Evolutionary conservation across 768 basidiomycete species (phyloP).

Genomic region (Leccinum olivaceopallidum): DNA sequence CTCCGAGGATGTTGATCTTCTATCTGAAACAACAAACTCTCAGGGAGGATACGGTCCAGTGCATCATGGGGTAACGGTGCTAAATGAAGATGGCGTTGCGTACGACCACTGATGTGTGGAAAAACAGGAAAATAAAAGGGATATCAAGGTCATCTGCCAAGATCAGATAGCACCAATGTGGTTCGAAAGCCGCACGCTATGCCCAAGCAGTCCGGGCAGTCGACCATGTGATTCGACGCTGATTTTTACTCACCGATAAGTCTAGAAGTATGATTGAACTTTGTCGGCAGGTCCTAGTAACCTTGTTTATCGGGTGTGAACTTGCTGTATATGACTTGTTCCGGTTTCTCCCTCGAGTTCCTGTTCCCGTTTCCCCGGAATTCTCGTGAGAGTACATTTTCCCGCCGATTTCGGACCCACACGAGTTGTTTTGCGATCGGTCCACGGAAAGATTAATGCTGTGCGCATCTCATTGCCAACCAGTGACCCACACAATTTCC

Average conservation of each 20-base stretch:
- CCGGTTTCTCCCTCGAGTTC: neutral
- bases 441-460: neutral
- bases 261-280: neutral
- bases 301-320: neutral
- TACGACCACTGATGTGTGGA: neutral
- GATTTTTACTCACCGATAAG: conserved; percentile 13
- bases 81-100: neutral
- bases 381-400: neutral
- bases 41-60: conserved; percentile 1
- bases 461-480: too few species aligned
- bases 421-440: neutral
- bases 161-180: neutral
- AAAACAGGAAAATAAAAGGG: neutral
- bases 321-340: neutral
- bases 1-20: neutral
- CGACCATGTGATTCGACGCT: neutral
- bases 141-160: neutral
- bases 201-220: neutral
- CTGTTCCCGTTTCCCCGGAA: neutral
- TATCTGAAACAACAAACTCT: conserved; percentile 1
- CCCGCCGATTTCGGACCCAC: neutral
- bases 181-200: too few species aligned
- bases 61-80: neutral
- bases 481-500: too few species aligned
- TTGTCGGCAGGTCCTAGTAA: neutral